phyloP scores from a whole-genome alignment of 139 green algal species.

The Micractinium sp. region DNA sequence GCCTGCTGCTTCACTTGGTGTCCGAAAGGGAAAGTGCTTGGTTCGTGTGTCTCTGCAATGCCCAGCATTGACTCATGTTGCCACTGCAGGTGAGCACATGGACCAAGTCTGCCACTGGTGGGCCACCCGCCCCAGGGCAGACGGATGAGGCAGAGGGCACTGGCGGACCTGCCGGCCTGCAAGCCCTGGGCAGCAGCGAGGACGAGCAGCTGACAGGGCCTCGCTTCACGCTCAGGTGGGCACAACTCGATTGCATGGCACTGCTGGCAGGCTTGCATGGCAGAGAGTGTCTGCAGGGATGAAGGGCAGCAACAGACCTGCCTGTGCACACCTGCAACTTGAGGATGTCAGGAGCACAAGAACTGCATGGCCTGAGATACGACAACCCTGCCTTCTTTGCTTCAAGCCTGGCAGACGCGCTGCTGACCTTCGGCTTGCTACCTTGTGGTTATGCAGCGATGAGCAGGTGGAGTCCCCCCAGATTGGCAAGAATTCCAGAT shows the following conservation, averaged over 20 bases:
- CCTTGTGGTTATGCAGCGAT: conserved; percentile 9
- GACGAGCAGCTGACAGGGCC: conserved; percentile 20
- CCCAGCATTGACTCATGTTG: background rate
- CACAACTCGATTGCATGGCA: background rate
- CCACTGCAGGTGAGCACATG: background rate
- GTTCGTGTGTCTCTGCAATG: too few relatives aligned
- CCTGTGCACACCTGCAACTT: background rate
- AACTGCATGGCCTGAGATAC: background rate
- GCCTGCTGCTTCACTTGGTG: background rate
- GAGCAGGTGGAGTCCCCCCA: conserved; percentile 25
- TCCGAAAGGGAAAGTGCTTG: background rate
- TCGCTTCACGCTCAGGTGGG: conserved; percentile 17
- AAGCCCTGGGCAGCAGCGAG: background rate
- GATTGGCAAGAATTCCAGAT: conserved; percentile 11
- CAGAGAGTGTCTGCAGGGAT: too few relatives aligned
- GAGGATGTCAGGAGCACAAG: too few relatives aligned
- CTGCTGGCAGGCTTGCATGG: too few relatives aligned
- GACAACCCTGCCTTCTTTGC: background rate
- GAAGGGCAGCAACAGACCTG: background rate
- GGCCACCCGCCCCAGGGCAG: conserved; percentile 14
- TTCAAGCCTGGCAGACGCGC: background rate
- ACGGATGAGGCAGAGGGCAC: conserved; percentile 10
- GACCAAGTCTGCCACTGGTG: background rate
- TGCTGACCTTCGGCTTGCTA: background rate
- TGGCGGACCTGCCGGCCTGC: background rate